phyloP scores from a whole-genome alignment of 192 early-diverging fungal species.

The Linnemannia elongata region DNA sequence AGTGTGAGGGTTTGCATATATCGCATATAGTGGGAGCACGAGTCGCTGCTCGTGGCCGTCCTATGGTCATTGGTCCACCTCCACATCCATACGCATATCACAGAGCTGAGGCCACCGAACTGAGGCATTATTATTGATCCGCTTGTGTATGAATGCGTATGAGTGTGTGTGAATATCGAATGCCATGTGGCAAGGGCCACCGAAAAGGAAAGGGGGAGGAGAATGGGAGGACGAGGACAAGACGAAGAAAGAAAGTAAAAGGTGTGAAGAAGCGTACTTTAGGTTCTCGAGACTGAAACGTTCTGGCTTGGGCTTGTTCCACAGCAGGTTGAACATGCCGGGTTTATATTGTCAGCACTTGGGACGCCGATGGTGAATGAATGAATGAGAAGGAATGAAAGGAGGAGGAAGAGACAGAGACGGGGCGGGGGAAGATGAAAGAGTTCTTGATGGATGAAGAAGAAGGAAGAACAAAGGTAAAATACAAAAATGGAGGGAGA shows the following conservation, averaged over 20 bases:
- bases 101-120: background rate
- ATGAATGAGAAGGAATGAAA: background rate
- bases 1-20: background rate
- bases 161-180: background rate
- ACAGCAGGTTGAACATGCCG: constrained; percentile 56
- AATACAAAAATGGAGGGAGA: background rate
- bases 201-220: background rate
- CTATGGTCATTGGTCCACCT: background rate
- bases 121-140: constrained; percentile 2
- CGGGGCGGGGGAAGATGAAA: background rate
- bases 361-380: background rate
- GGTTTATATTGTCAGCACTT: background rate
- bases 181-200: constrained; percentile 4
- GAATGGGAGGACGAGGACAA: background rate
- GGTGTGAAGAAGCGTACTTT: constrained; percentile 28
- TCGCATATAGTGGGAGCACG: background rate
- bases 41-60: background rate
- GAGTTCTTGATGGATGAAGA: background rate
- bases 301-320: constrained; percentile 56
- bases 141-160: background rate
- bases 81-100: background rate
- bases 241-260: background rate
- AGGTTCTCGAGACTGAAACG: constrained; percentile 58
- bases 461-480: background rate
- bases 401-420: background rate